Base-by-base conservation (phyloP, 2,329 filamentous ascomycete species). In the Albophoma yamanashiensis region DNA sequence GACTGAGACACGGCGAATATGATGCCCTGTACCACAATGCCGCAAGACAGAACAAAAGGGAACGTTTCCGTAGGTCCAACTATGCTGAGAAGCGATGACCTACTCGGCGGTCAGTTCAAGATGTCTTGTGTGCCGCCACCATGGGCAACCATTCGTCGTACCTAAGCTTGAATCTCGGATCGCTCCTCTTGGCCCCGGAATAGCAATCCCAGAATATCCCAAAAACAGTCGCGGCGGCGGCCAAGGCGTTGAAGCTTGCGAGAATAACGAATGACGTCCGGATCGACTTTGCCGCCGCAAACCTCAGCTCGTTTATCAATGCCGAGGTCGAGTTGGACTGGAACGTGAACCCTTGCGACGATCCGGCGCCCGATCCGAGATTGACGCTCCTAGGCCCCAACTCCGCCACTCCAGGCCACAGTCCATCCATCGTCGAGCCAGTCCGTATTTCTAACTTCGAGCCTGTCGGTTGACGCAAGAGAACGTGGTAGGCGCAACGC, bases 201-300 rank as follows among this genome's bases (percentile, higher is more conserved):
- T 82, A 85, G 64, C 78, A 79, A 62, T 85, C 81, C 69, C 80
- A 81, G 47, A 84, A 69, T 58, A 87, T 86, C 34, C 82, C 82
- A 34, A 76, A 64, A 12, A 81, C 80, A 8, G 83, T 84, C 22
- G 77, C 76, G 60, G 83, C 78, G 5, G 83, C 83, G 22, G 81
- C 81, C 58, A 85, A 68, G 27, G 82, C 77, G 69, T 87, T 88
- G 73, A 87, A 86, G 59, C 76, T 73, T 42, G 84, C 80, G 59
- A 87, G 75, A 62, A 86, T 83, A 60, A 87, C 80, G 52, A 82
- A 83, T 31, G 83, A 85, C 22, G 81, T 84, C 64, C 85, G 78
- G 66, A 85, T 76, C 40, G 83, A 85, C 66, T 79, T 84, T 63
- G 79, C 78, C 20, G 79, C 76, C 38, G 78, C 76, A 63, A 83